Evolutionary conservation across 371 early-diverging fungal genomes (phyloP), one percentile per base, ranked within the genome.

Genomic region (Mortierella sp.): DNA sequence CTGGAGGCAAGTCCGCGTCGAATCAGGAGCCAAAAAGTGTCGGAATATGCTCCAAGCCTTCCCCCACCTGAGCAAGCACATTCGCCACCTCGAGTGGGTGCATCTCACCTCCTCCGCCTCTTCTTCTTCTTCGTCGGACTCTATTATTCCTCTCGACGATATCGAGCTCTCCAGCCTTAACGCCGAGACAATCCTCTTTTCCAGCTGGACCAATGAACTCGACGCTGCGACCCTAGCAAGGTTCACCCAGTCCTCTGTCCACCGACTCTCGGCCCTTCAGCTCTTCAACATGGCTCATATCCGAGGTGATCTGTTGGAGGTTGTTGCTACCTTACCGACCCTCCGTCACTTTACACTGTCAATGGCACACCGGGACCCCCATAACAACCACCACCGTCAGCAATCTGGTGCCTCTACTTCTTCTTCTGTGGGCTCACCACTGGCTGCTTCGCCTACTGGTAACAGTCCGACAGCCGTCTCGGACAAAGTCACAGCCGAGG

Each of bases 31-130:
- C 7, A n/a, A n/a, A 19, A 58, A 63, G 43, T 41, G 55, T 63
- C 41, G 31, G 45, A 61, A 71, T 24, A 53, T 75, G 80, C 29
- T 68, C 45, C 65, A 75, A 16, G 70, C 71, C 6, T 73, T 81
- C 39, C 68, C 77, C 1, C 71, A 65, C 45, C 29, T 81, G 52
- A 71, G 78, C 45, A 39, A 55, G 1, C 74, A 74, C 50, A 81
- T 81, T 64, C 82, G 74, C 11, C 77, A 73, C 16, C 50, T 81
- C 29, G 74, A 77, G 22, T 81, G 77, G 77, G 44, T 73, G 53
- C 67, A 81, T 58, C 71, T 67, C 40, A 50, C 74, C 2, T 64
- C 71, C 22, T 48, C 67, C 5, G 3, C 66, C 43, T 19, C 55
- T 37, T 19, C 71, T 13, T 16, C 55, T 14, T 6, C 55, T 31